A percentile compares a stretch with the other conserved stretches of the same genome.
These are phyloP conservation scores for Bryoerythrophyllum caledonicum DNA, from an alignment of 225 moss, liverwort and hornwort genomes.

Conservation along the genomic window DNA sequence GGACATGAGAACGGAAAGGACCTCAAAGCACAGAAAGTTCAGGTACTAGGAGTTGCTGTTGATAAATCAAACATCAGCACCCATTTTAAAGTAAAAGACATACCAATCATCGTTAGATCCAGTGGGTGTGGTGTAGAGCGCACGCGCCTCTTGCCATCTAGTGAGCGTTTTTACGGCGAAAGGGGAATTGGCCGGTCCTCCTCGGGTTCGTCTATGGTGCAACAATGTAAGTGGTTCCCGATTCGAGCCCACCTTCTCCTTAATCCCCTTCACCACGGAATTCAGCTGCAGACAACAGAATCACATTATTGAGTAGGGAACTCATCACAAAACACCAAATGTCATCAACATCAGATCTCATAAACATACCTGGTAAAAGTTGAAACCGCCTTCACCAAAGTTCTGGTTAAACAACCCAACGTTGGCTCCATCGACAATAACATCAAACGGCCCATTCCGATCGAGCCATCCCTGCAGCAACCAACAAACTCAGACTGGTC, in stretches of 20 bases:
- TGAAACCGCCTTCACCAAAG: slow-evolving; percentile 88
- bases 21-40: neutral
- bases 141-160: slow-evolving; percentile 68
- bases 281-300: slow-evolving; percentile 66
- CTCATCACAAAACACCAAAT: slow-evolving; percentile 7
- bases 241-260: slow-evolving; percentile 53
- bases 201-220: slow-evolving; percentile 86
- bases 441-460: slow-evolving; percentile 80
- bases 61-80: neutral
- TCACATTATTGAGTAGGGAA: neutral
- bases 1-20: neutral
- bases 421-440: slow-evolving; percentile 92
- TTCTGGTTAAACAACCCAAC: slow-evolving; percentile 91
- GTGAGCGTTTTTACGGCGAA: slow-evolving; percentile 61
- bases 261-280: slow-evolving; percentile 74
- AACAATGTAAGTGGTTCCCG: slow-evolving; percentile 75
- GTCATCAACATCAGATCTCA: neutral
- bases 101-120: slow-evolving; percentile 99
- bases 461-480: slow-evolving; percentile 84
- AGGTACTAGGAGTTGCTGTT: neutral
- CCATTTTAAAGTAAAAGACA: slow-evolving; percentile 11
- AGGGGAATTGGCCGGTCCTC: slow-evolving; percentile 70
- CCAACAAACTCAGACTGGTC: slow-evolving; percentile 7
- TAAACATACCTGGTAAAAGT: slow-evolving; percentile 58
- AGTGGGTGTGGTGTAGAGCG: slow-evolving; percentile 84